A percentile compares a stretch with the other conserved stretches of the same genome.
Conservation (phyloP, 148 eudicot genomes). For the Camellia sinensis region DNA sequence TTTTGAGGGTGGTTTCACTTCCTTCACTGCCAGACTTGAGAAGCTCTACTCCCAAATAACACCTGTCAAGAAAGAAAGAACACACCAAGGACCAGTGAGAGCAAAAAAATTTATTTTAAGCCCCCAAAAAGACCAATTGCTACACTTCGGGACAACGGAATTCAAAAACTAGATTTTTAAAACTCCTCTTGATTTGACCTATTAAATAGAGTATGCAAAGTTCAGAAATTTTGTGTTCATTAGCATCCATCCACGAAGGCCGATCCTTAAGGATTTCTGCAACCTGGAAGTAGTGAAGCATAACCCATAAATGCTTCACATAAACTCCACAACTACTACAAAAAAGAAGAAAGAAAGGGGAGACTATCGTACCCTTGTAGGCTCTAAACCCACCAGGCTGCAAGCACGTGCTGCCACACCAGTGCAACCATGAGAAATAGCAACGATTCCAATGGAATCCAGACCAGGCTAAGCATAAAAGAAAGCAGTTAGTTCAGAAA, state of each 20-base stretch:
- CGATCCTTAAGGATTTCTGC: conserved; percentile 99
- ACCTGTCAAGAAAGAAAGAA: no score
- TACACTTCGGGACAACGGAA: no score
- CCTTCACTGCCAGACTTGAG: no score
- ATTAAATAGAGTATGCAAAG: no score
- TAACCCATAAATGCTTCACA: not conserved
- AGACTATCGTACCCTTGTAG: conserved; percentile 72
- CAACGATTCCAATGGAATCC: conserved; percentile 99
- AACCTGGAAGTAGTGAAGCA: conserved; percentile 45
- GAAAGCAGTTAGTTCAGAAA: not conserved
- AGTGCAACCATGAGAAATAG: conserved; percentile 99
- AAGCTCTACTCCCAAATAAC: no score
- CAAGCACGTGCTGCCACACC: conserved; percentile 99
- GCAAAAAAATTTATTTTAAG: no score
- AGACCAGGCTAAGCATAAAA: conserved; percentile 88
- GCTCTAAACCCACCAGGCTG: conserved; percentile 96
- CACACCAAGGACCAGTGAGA: no score
- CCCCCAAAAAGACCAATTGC: no score
- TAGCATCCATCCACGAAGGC: conserved; percentile 98
- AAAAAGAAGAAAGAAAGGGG: not conserved
- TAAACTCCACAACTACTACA: not conserved
- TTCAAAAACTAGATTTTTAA: no score
- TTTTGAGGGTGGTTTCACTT: no score
- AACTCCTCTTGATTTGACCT: no score
- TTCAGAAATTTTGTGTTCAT: no score